Base-by-base conservation (phyloP, 1,284 basidiomycete genomes). In the Vanrija sp. region DNA sequence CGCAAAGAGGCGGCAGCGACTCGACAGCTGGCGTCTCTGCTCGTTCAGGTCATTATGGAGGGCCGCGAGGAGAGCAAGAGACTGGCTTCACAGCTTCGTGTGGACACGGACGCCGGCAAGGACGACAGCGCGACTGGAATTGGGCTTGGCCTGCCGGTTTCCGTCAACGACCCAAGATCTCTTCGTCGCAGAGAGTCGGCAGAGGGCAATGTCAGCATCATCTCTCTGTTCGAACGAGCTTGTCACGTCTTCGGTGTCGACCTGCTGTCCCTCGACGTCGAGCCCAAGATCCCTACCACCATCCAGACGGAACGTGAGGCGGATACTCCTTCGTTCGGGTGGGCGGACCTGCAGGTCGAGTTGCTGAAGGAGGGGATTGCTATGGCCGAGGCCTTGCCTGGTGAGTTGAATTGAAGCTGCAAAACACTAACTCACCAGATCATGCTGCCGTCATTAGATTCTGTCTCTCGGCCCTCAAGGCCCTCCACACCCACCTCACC, bases 341-440 rank as follows among this genome's bases (percentile, higher is more conserved):
- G 94, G 95, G 86, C 89, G 1, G 89, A 93, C 67, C 79, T 98
- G 45, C 94, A 97, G 75, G 82, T 95, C 27, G 89, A 89, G 27
- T 84, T 95, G 27, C 81, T 98, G 36, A 84, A 92, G 45, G 94
- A 98, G 68, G 89, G 91, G 0, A 86, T 97, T 31, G 84, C 87
- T 0, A 85, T 97, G 10, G 88, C 90, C 4, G 92, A 98, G 73
- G 84, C 89, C 16, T 77, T 98, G n/a, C 89, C 91, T 54, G 91
- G 93, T 88, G 61, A 54, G 81, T 78, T 7, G 22, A 23, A n/a
- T 12, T 24, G 48, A 46, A 19, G 45, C 20, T 51, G 38, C 25
- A 6, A 16, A 38, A 14, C 9, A 14, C 31, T 31, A 31, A 31
- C 31, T 31, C 24, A 47, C 35, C 42, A 43, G 62, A 67, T 47